phyloP scores from a whole-genome alignment of 495 filamentous ascomycete species.

The Tuber aestivum region DNA sequence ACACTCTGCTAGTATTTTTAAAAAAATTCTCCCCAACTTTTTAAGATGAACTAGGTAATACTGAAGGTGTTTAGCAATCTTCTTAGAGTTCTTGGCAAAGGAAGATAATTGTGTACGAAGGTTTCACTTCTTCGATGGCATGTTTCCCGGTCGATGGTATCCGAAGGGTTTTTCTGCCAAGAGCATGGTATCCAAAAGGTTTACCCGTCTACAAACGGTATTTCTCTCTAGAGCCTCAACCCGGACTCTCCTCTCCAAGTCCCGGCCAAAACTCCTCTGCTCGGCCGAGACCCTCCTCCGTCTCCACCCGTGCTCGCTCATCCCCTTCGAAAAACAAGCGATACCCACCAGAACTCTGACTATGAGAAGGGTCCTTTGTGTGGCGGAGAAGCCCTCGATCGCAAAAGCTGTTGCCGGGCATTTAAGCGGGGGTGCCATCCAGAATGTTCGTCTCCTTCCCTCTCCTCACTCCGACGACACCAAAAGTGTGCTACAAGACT shows the following conservation, averaged over 20 bases:
- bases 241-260: background rate
- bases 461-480: background rate
- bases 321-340: background rate
- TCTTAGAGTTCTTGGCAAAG: too few relatives aligned
- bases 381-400: constrained; percentile 96
- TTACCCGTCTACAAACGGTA: too few relatives aligned
- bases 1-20: too few relatives aligned
- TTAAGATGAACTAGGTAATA: too few relatives aligned
- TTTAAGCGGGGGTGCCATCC: constrained; percentile 65
- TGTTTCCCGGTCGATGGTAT: too few relatives aligned
- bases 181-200: too few relatives aligned
- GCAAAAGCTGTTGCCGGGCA: constrained; percentile 88
- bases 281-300: background rate
- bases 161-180: too few relatives aligned
- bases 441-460: constrained; percentile 15
- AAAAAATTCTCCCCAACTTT: too few relatives aligned
- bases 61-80: too few relatives aligned
- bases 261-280: background rate
- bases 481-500: background rate
- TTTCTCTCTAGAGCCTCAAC: constrained; percentile 4
- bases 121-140: too few relatives aligned
- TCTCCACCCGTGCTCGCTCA: background rate
- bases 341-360: background rate
- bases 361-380: constrained; percentile 60
- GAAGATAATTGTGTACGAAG: too few relatives aligned